A percentile compares a stretch with the other conserved stretches of the same genome.
These are phyloP conservation scores for Cnidoscolus chayamansa DNA, from an alignment of 441 rosid genomes.

Conservation along the genomic window DNA sequence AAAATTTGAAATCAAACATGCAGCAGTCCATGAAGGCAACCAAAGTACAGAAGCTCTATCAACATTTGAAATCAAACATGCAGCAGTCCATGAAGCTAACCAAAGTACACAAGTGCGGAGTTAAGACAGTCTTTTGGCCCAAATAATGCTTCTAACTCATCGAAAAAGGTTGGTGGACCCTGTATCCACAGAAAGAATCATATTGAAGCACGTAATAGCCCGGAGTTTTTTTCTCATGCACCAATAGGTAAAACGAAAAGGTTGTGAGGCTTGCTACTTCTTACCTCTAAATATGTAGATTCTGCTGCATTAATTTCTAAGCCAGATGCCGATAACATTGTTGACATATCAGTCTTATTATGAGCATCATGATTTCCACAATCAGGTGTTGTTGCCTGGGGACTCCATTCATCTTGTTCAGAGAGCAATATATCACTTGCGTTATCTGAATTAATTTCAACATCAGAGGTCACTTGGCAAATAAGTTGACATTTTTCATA, in stretches of 20 bases:
- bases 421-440: neutral
- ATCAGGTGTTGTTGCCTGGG: constrained; percentile 3
- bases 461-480: neutral
- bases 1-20: no score
- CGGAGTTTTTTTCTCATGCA: neutral
- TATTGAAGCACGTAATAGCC: neutral
- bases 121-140: neutral
- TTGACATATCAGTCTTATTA: neutral
- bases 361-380: neutral
- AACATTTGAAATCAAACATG: no score
- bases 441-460: constrained; percentile 1
- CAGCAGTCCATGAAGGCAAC: no score
- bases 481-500: neutral
- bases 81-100: no score
- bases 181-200: neutral
- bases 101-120: neutral
- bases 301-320: constrained; percentile 7
- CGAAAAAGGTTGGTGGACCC: constrained; percentile 2
- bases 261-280: neutral
- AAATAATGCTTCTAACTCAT: neutral
- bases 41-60: no score
- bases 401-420: constrained; percentile 10
- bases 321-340: neutral
- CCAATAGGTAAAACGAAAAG: neutral
- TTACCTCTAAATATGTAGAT: neutral